These are phyloP conservation scores for Posidonia oceanica DNA, from an alignment of 116 monocot species.

Conservation along the genomic window DNA sequence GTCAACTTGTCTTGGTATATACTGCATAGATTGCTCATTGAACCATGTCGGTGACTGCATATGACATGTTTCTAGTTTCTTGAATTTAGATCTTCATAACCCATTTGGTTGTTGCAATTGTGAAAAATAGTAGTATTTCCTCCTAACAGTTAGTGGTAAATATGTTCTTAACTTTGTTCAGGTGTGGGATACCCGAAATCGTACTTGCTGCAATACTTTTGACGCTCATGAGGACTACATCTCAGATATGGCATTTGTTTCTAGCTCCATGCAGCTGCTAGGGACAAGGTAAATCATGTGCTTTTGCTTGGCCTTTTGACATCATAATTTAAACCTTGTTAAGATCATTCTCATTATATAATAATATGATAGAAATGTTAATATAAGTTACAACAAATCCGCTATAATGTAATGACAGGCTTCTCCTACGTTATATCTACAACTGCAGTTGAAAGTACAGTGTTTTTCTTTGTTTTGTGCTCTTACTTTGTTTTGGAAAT, in stretches of 20 bases:
- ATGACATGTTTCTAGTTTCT: no score
- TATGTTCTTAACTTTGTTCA: conserved; percentile 9
- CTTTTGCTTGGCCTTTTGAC: background rate
- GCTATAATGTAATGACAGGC: no score
- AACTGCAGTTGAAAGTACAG: background rate
- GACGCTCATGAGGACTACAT: conserved; percentile 73
- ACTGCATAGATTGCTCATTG: no score
- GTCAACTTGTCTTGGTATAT: no score
- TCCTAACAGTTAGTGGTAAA: no score
- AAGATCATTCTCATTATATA: background rate
- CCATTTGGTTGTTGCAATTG: no score
- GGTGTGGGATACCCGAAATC: conserved; percentile 94
- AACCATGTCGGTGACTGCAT: no score
- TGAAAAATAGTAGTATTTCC: no score
- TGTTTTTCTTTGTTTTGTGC: background rate
- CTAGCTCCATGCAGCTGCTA: conserved; percentile 55
- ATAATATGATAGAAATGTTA: background rate
- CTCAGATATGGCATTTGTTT: conserved; percentile 74
- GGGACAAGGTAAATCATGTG: conserved; percentile 48
- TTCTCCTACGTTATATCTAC: no score
- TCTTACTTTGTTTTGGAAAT: background rate
- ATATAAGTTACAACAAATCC: background rate
- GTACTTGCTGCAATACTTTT: conserved; percentile 80
- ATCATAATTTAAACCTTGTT: background rate
- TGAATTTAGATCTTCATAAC: no score